Base-by-base conservation (phyloP, 768 basidiomycete genomes). In the Mrakia hoshinonis region DNA sequence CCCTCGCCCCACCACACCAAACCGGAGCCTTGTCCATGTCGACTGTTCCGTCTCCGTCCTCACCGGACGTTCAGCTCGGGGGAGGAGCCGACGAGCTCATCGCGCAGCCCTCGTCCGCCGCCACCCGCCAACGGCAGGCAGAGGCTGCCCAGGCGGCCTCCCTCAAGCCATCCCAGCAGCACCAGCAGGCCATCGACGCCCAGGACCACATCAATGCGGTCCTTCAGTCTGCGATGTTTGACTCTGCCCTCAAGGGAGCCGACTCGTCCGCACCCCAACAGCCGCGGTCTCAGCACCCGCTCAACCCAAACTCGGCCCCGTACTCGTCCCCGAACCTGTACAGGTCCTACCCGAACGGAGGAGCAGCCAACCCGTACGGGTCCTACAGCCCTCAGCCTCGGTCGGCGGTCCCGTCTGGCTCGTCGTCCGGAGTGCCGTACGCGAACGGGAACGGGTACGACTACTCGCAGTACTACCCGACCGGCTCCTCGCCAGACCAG, bases 71-170 rank as follows among this genome's bases (percentile, higher is more conserved):
- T 24, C 18, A 58, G 24, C 22, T 2, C 55, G 55, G 55, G 29
- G 29, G 29, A 13, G 26, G 18, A 13, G 34, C 13, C 55, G 55
- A 58, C 55, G 55, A 58, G 55, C 31, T 58, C 55, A 4, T 26
- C 49, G 22, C n/a, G 7, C 58, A 39, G 31, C 36, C 58, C 18
- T 36, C 58, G 15, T 18, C 58, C 15, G 36, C 58, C 31, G 20
- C 15, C 22, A 36, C 58, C n/a, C 67, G 67, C 6, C 67, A 68
- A 34, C 67, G 54, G 11, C 67, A 68, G 31, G 67, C 67, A 7
- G 67, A 68, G 39, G 67, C 67, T 38, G 67, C 67, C 39, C 67
- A 68, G 46, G 67, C 67, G n/a, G 67, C 67, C 1, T 31, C 52
- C 34, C 20, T 66, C 13, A 61, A 38, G 22, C 58, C 46, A 7